These are phyloP conservation scores for Kalanchoe fedtschenkoi DNA, from an alignment of 164 flowering plant species.

Conservation along the genomic window DNA sequence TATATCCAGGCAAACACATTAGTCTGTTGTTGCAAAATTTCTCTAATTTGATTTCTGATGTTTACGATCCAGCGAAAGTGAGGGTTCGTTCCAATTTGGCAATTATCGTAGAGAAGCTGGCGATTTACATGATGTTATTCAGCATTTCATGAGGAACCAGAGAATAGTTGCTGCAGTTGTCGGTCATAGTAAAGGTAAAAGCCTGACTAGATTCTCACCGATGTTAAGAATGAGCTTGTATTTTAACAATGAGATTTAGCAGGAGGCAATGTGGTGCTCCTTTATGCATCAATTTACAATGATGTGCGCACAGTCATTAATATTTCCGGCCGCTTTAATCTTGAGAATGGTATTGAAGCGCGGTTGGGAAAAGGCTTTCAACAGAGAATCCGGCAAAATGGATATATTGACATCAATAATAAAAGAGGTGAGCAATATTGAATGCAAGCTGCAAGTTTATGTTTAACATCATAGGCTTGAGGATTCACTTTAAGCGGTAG, in stretches of 20 bases:
- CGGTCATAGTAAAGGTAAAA: conserved; percentile 78
- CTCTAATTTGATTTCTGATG: neutral
- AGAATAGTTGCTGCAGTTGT: conserved; percentile 35
- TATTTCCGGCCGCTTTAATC: conserved; percentile 57
- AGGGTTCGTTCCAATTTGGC: conserved; percentile 69
- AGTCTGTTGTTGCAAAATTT: neutral
- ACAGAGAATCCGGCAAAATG: conserved; percentile 42
- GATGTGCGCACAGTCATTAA: conserved; percentile 40
- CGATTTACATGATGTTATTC: conserved; percentile 51
- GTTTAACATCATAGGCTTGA: neutral
- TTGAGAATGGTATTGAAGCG: conserved; percentile 51
- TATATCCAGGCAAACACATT: neutral
- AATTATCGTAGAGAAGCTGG: conserved; percentile 57
- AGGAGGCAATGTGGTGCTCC: conserved; percentile 71
- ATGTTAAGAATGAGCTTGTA: neutral
- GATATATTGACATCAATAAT: conserved; percentile 50
- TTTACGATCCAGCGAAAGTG: conserved; percentile 54
- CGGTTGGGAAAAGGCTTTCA: conserved; percentile 48
- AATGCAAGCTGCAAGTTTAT: neutral
- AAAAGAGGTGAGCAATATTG: conserved; percentile 35
- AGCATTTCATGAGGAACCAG: conserved; percentile 27
- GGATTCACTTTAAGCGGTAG: neutral
- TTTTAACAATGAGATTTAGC: neutral
- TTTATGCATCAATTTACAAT: conserved; percentile 51
- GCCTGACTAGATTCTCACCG: neutral